Evolutionary conservation across 345 rosid species (phyloP).

Genomic region (Raphanus sativus): DNA sequence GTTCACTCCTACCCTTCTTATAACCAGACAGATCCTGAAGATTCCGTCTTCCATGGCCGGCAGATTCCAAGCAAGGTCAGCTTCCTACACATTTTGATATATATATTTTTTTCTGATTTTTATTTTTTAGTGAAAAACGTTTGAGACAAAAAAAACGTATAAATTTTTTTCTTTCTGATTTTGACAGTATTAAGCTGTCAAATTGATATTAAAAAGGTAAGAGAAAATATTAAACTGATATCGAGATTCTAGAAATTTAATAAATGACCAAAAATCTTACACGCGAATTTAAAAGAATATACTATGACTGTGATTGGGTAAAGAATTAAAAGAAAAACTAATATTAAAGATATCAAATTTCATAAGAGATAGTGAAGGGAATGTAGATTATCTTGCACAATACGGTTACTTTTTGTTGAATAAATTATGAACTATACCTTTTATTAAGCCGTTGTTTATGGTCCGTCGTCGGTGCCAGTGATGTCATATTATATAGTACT

Average conservation of each 20-base stretch:
- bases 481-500: conserved; percentile 9
- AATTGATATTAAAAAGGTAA: neutral
- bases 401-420: conserved; percentile 20
- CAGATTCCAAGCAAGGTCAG: conserved; percentile 83
- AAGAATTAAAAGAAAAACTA: neutral
- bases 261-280: neutral
- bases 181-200: too few relatives aligned
- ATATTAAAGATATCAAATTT: neutral
- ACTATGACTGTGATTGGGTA: conserved; percentile 19
- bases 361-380: conserved; percentile 4
- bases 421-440: neutral
- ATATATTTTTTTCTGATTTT: neutral
- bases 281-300: neutral
- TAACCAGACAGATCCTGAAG: conserved; percentile 46
- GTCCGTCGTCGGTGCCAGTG: conserved; percentile 32
- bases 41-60: conserved; percentile 58
- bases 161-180: too few relatives aligned
- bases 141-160: neutral
- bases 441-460: conserved; percentile 9
- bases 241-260: neutral
- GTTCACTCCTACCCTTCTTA: conserved; percentile 64
- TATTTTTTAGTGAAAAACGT: neutral
- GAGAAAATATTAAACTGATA: neutral
- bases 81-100: neutral
- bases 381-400: conserved; percentile 27